A percentile compares a stretch with the other conserved stretches of the same genome.
phyloP scores from a whole-genome alignment of 768 basidiomycete species.

The Tylopilus vinaceipallidus region DNA sequence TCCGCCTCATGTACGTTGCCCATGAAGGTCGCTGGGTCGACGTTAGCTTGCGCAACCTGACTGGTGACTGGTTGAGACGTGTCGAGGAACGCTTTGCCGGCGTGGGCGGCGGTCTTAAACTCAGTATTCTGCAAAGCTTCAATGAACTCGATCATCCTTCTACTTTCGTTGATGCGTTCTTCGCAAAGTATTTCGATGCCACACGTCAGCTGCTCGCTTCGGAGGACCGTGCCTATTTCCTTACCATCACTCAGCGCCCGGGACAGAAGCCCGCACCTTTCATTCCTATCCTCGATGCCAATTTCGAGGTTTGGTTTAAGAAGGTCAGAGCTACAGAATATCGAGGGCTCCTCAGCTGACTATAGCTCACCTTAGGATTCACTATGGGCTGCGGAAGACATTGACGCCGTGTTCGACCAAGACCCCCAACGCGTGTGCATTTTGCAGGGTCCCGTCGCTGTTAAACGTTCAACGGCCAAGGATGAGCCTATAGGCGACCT shows the following conservation, averaged over 20 bases:
- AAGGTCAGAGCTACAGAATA: slow-evolving; percentile 56
- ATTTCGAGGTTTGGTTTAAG: slow-evolving; percentile 99
- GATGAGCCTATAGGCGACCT: slow-evolving; percentile 94
- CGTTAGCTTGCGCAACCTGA: slow-evolving; percentile 83
- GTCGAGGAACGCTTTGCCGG: slow-evolving; percentile 95
- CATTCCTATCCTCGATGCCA: slow-evolving; percentile 91
- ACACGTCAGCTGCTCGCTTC: slow-evolving; percentile 84
- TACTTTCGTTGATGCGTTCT: slow-evolving; percentile 77
- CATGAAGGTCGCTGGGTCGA: slow-evolving; percentile 96
- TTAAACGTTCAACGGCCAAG: slow-evolving; percentile 80
- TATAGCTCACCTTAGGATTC: slow-evolving; percentile 62
- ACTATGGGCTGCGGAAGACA: slow-evolving; percentile 96
- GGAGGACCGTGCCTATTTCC: slow-evolving; percentile 94
- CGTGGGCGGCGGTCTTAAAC: slow-evolving; percentile 76
- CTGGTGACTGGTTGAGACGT: slow-evolving; percentile 95
- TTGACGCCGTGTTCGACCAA: slow-evolving; percentile 98
- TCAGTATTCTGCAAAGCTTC: slow-evolving; percentile 85
- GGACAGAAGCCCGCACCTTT: slow-evolving; percentile 99
- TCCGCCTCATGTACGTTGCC: slow-evolving; percentile 90
- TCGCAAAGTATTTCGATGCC: slow-evolving; percentile 80
- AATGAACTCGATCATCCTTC: slow-evolving; percentile 78
- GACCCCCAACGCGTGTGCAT: slow-evolving; percentile 98
- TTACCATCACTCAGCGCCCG: slow-evolving; percentile 91
- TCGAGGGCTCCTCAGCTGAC: slow-evolving; percentile 10
- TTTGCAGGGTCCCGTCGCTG: slow-evolving; percentile 94